phyloP scores from a whole-genome alignment of 352 stramenopile genomes.

The Elongisporangium senticosum region DNA sequence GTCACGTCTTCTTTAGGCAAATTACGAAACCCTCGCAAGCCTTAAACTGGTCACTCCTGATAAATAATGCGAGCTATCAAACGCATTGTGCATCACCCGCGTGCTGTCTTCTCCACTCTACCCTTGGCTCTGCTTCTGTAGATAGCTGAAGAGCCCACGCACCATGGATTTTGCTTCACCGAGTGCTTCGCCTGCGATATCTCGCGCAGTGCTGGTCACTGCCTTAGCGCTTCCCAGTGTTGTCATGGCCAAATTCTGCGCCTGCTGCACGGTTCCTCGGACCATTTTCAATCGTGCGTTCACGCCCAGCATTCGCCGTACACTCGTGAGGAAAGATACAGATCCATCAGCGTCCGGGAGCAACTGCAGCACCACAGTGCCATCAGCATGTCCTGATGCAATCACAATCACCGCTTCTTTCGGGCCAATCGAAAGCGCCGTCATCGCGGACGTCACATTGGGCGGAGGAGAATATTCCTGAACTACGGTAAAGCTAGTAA shows the following conservation, averaged over 20 bases:
- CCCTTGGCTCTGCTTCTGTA: conserved; percentile 40
- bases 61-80: background rate
- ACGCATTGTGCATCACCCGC: background rate
- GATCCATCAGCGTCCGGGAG: conserved; percentile 75
- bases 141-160: conserved; percentile 64
- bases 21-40: background rate
- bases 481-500: conserved; percentile 52
- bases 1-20: background rate
- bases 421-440: conserved; percentile 58
- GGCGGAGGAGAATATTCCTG: conserved; percentile 55
- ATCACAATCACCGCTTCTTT: conserved; percentile 74
- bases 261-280: conserved; percentile 83
- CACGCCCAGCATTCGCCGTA: conserved; percentile 68
- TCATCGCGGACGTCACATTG: conserved; percentile 34
- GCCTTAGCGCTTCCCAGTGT: conserved; percentile 79
- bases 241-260: conserved; percentile 78
- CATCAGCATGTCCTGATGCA: conserved; percentile 61
- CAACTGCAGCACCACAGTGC: conserved; percentile 71
- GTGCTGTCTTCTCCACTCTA: background rate
- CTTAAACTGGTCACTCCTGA: background rate
- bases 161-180: conserved; percentile 83
- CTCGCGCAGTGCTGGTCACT: conserved; percentile 72
- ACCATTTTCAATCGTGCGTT: conserved; percentile 84
- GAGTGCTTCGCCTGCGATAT: conserved; percentile 81
- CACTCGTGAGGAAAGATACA: conserved; percentile 66